phyloP scores from a whole-genome alignment of 257 asterid genomes.

The Solanum commersonii region DNA sequence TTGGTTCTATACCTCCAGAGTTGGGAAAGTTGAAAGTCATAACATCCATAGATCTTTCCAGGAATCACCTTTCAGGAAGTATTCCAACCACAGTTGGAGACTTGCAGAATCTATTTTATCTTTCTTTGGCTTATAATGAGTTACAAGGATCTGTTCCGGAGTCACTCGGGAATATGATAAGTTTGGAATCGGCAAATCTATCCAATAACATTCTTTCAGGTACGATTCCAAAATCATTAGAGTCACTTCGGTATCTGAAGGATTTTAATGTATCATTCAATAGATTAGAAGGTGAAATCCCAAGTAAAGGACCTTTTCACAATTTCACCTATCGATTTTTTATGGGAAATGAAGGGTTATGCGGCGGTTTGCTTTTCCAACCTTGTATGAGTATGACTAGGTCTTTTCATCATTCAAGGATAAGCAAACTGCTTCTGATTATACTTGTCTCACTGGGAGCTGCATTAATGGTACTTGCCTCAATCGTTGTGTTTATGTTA shows the following conservation, averaged over 20 bases:
- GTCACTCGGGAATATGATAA: constrained; percentile 15
- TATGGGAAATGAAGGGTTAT: constrained; percentile 10
- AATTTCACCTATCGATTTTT: constrained; percentile 19
- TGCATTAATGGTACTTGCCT: background rate
- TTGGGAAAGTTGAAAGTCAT: constrained; percentile 7
- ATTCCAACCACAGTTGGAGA: constrained; percentile 19
- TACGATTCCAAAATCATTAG: constrained; percentile 16
- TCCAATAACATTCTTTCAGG: constrained; percentile 21
- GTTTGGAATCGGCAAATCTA: constrained; percentile 19
- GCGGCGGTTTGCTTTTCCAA: background rate
- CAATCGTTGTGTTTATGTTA: background rate
- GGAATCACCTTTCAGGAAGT: constrained; percentile 15
- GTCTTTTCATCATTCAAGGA: background rate
- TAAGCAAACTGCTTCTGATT: background rate
- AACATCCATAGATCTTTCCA: constrained; percentile 13
- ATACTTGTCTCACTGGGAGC: background rate
- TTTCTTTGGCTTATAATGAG: constrained; percentile 21
- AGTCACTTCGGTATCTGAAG: constrained; percentile 3
- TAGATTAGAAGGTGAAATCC: constrained; percentile 24
- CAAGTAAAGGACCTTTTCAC: constrained; percentile 20
- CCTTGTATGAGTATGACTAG: background rate
- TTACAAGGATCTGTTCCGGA: constrained; percentile 31
- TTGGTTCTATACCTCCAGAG: constrained; percentile 19
- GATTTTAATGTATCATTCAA: constrained; percentile 15
- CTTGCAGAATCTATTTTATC: constrained; percentile 5